Evolutionary conservation across 1,284 basidiomycete genomes (phyloP), one percentile per base, ranked within the genome.

Genomic region (Malassezia sympodialis): DNA sequence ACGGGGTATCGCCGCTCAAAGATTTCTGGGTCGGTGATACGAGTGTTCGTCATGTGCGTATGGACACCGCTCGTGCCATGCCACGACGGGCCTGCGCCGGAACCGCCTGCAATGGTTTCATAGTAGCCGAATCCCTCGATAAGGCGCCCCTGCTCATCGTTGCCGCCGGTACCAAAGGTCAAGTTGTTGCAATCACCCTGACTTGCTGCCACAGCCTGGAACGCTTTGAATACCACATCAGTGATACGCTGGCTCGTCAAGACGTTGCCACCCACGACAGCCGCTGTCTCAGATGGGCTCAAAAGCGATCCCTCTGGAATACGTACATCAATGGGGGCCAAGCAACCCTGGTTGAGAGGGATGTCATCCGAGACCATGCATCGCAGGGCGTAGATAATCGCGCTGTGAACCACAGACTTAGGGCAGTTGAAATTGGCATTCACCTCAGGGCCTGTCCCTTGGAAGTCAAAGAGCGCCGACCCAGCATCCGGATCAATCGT

Each of bases 241-340:
- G 93, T 90, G 47, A 96, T 89, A 11, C 93, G 81, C 74, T 96
- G 91, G 17, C 84, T 87, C 2, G 90, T 93, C 55, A 93, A 79
- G 14, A 93, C 89, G 68, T 96, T 96, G 5, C 90, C 90, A 19
- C 87, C 90, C 61, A 89, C 91, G 2, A 94, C 89, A 0, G 90
- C 90, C 0, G 89, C 90, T 0, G 69, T 74, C 19, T 76, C 75
- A 5, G 86, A 89, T 0, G 91, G 90, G 4, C 84, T 81, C 23
- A 96, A 79, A 7, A 96, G 76, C 8, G 85, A 87, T 49, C 84
- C 85, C 32, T 81, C 76, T 0, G 91, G 91, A 37, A 96, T 88
- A 60, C 80, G 82, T 61, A 96, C 87, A 83, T 75, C 61, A 44
- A 77, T 73, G n/a, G 73, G 77, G 52, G 56, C 85, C 15, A 94